Percentiles rank a stretch among this genome's conserved stretches.
Conservation (phyloP, 164 flowering plant genomes). For the Stephania cephalantha region DNA sequence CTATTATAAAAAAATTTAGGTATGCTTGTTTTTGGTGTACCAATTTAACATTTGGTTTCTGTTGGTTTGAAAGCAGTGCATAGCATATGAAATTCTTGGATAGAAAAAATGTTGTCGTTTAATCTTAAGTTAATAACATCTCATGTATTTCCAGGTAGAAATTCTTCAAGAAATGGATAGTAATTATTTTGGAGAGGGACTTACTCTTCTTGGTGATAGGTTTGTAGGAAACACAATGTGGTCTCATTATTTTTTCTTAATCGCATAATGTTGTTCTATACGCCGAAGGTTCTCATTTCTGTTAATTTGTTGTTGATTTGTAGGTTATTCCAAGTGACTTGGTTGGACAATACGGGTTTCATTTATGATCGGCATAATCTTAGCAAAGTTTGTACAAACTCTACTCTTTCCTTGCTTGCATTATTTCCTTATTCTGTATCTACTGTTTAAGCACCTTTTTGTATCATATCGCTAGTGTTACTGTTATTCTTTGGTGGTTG, state of each 20-base stretch:
- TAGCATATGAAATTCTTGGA: too few species aligned
- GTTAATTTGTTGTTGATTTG: constrained; percentile 31
- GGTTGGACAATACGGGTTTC: constrained; percentile 79
- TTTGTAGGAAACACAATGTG: constrained; percentile 18
- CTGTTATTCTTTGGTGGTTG: background rate
- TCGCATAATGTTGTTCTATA: background rate
- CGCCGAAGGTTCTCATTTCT: constrained; percentile 18
- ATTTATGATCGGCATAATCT: constrained; percentile 70
- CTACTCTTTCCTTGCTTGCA: constrained; percentile 11
- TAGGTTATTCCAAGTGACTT: constrained; percentile 95
- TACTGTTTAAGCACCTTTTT: background rate
- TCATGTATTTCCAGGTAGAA: constrained; percentile 43
- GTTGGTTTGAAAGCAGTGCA: background rate
- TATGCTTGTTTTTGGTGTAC: constrained; percentile 1
- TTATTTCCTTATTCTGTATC: constrained; percentile 2
- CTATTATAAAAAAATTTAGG: background rate
- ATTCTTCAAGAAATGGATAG: constrained; percentile 45
- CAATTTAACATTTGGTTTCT: constrained; percentile 2
- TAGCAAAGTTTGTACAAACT: constrained; percentile 62
- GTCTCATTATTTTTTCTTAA: background rate
- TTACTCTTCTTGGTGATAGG: constrained; percentile 81
- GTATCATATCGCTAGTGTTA: background rate
- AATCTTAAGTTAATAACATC: background rate
- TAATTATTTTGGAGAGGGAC: constrained; percentile 85
- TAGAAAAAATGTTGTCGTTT: background rate